A percentile compares a stretch with the other conserved stretches of the same genome.
phyloP scores from a whole-genome alignment of 352 stramenopile genomes.

The Pythium scleroteichum region DNA sequence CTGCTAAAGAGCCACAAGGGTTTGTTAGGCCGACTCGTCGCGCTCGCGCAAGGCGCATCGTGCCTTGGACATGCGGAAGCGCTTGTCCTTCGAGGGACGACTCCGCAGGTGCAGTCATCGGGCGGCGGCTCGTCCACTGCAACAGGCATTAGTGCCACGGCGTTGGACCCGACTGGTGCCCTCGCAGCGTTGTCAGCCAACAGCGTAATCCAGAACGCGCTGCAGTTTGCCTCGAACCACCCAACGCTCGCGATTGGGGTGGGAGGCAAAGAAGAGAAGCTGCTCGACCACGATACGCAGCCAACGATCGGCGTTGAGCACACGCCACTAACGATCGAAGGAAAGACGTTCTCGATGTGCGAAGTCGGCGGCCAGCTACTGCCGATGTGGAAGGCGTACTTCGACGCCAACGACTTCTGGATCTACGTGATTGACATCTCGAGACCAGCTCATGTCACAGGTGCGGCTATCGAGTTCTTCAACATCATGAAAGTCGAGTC shows the following conservation, averaged over 20 bases:
- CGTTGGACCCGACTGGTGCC: background rate
- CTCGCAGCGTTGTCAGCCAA: constrained; percentile 4
- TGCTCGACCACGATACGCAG: constrained; percentile 44
- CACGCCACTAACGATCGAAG: constrained; percentile 46
- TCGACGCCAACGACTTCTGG: constrained; percentile 63
- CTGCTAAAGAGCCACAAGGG: constrained; percentile 42
- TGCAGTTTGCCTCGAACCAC: constrained; percentile 19
- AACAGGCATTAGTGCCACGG: background rate
- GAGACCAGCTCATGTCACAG: constrained; percentile 49
- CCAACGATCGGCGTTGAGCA: constrained; percentile 69
- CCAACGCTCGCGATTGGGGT: constrained; percentile 9
- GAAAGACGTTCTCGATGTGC: constrained; percentile 43
- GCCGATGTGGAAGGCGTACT: constrained; percentile 76
- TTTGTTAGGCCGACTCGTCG: constrained; percentile 43
- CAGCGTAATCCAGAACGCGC: constrained; percentile 17
- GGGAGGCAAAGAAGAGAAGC: constrained; percentile 14
- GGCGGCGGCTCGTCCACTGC: background rate
- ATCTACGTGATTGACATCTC: constrained; percentile 70
- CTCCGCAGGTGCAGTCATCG: background rate
- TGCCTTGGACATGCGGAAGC: constrained; percentile 4
- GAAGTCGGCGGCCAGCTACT: constrained; percentile 69
- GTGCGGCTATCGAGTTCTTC: constrained; percentile 63
- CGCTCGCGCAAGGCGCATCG: constrained; percentile 23
- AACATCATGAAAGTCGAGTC: constrained; percentile 49
- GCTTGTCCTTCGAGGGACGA: constrained; percentile 12